Percentiles rank a stretch among this genome's conserved stretches.
phyloP scores from a whole-genome alignment of 768 basidiomycete genomes.

The Mycena belliarum region DNA sequence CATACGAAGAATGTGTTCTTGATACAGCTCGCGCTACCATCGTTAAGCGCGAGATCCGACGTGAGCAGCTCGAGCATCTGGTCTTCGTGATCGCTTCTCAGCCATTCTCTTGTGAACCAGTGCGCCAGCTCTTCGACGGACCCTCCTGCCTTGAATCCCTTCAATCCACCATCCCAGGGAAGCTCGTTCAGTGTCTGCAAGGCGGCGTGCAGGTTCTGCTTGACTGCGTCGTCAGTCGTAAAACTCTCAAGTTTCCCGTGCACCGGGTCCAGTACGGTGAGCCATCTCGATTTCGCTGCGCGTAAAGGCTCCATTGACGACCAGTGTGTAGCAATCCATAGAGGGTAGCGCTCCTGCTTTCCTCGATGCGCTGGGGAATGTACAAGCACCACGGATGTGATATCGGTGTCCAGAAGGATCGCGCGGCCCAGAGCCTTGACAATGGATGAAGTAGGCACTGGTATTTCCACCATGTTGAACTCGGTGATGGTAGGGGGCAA shows the following conservation, averaged over 20 bases:
- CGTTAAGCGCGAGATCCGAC: slow-evolving; percentile 2
- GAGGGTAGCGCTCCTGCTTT: neutral
- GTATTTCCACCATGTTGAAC: neutral
- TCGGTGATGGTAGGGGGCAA: neutral
- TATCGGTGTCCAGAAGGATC: neutral
- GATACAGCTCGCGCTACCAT: neutral
- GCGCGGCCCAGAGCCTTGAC: neutral
- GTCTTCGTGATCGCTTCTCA: slow-evolving; percentile 7
- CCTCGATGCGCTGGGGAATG: neutral
- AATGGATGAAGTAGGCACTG: neutral
- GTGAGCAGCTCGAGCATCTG: slow-evolving; percentile 8
- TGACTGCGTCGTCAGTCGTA: neutral
- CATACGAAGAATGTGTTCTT: neutral
- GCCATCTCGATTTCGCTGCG: neutral
- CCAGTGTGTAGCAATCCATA: neutral
- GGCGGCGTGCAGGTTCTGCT: neutral
- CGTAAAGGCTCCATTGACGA: neutral
- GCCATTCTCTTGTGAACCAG: slow-evolving; percentile 14
- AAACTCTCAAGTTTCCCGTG: neutral
- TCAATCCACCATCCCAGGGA: neutral
- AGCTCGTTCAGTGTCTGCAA: neutral
- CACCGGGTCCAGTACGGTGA: neutral
- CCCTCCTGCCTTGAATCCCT: neutral
- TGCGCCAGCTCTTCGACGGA: neutral
- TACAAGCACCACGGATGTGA: neutral